phyloP scores from a whole-genome alignment of 2,329 filamentous ascomycete species.

The Mycosphaerelloides madeirae region DNA sequence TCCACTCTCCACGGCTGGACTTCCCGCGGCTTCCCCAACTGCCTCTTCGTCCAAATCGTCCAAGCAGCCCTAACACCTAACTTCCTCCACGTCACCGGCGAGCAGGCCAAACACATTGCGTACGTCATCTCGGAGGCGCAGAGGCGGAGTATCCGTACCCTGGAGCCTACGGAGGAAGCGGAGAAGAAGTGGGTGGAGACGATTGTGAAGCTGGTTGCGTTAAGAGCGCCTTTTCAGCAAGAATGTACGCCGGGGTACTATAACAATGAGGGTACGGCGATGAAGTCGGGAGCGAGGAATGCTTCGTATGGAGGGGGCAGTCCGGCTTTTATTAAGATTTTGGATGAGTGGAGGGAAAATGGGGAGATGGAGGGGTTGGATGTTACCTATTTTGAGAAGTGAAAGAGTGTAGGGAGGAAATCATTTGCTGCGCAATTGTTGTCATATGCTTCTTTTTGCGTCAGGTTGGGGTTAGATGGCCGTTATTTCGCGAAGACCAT shows the following conservation, averaged over 20 bases:
- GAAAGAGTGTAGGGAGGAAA: background rate
- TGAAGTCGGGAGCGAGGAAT: slow-evolving; percentile 11
- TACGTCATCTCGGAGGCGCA: slow-evolving; percentile 40
- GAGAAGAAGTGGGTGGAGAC: slow-evolving; percentile 46
- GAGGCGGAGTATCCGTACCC: slow-evolving; percentile 21
- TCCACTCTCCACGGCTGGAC: slow-evolving; percentile 51
- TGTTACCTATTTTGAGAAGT: slow-evolving; percentile 10
- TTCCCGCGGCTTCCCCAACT: slow-evolving; percentile 50
- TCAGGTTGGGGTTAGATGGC: no score
- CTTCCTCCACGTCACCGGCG: slow-evolving; percentile 36
- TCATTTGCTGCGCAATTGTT: no score
- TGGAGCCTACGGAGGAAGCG: slow-evolving; percentile 45
- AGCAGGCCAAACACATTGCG: slow-evolving; percentile 40
- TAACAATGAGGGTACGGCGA: slow-evolving; percentile 41
- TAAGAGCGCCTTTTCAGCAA: slow-evolving; percentile 35
- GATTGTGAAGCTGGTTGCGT: slow-evolving; percentile 39
- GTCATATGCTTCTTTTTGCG: no score
- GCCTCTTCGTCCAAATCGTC: slow-evolving; percentile 44
- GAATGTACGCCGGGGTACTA: slow-evolving; percentile 54
- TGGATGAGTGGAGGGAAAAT: slow-evolving; percentile 17
- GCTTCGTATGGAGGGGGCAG: slow-evolving; percentile 18
- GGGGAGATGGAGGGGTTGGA: slow-evolving; percentile 19
- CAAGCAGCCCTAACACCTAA: slow-evolving; percentile 42
- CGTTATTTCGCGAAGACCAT: no score
- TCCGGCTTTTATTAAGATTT: slow-evolving; percentile 19